Conservation (phyloP, 2,329 filamentous ascomycete genomes). For the Cladosporium sp. region DNA sequence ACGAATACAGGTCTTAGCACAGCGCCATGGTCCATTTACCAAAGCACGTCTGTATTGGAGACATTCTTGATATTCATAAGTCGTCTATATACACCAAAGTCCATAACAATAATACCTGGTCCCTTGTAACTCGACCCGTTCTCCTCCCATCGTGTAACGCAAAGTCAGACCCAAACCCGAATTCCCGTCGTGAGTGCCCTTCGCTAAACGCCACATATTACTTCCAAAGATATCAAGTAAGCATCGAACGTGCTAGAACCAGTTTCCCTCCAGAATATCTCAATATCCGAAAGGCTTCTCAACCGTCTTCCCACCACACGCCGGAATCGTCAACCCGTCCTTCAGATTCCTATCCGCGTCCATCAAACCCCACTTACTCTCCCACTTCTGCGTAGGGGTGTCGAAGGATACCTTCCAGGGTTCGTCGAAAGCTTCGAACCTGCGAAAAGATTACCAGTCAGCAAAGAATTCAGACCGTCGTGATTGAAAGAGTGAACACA, state of each 20-base stretch:
- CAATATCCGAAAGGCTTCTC: slow-evolving; percentile 19
- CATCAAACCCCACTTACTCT: slow-evolving; percentile 93
- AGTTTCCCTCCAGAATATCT: no score
- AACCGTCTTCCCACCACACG: slow-evolving; percentile 70
- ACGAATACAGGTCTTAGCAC: no score
- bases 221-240: no score
- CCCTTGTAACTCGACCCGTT: no score
- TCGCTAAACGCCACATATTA: no score
- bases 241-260: no score
- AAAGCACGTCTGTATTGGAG: no score
- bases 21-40: no score
- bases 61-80: no score
- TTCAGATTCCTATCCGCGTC: slow-evolving; percentile 82
- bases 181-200: no score
- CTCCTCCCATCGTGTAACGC: no score
- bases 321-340: slow-evolving; percentile 75
- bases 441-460: slow-evolving; percentile 11
- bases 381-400: slow-evolving; percentile 60
- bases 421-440: slow-evolving; percentile 94
- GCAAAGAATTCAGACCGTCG: neutral
- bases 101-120: neutral
- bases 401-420: slow-evolving; percentile 86
- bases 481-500: neutral
- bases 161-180: no score
- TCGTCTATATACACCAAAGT: neutral